Base-by-base conservation (phyloP, 164 flowering plant genomes). In the Magnolia kwangsiensis region DNA sequence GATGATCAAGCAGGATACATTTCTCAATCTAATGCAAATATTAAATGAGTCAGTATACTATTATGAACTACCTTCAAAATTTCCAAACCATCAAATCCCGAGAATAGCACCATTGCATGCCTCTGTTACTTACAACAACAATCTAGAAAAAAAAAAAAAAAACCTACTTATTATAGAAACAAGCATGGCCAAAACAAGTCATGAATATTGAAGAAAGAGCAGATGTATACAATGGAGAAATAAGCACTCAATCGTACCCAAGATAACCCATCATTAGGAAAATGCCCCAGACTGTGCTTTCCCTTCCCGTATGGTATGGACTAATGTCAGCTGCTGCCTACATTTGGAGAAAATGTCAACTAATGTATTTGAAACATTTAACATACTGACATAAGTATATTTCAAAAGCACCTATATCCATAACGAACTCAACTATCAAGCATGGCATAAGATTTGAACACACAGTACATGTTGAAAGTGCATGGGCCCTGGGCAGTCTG, bases 211-310 rank as follows among this genome's bases (percentile, higher is more conserved):
- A 68, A 29, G 50, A 37, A 68, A 11, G 9, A 68, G 51, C 50
- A 68, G 16, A 67, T 37, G 45, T 29, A 55, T 10, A 55, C 61
- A 55, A 55, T 55, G 76, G 37, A 16, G 51, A 51, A 45, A 73
- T 49, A 49, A 73, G 74, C 27, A 64, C 31, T 20, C 78, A 80
- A 73, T 58, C 61, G 31, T 92, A 95, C 99, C 99, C 98, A 74
- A 95, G 95, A 87, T 95, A 95, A 77, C 98, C 96, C 74, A 84
- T 72, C 99, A 95, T 95, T 63, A 95, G 82, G 49, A 90, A 88
- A 76, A 95, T 90, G 27, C 99, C 98, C 99, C 99, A 95, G 79
- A 88, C 89, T 8, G 99, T 95, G 81, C 88, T 93, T 82, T 93
- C 99, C 82, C 98, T 88, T 80, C 94, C 93, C 72, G 77, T 90